Evolutionary conservation across 192 early-diverging fungal genomes (phyloP).

Genomic region (Jimgerdemannia lactiflua): DNA sequence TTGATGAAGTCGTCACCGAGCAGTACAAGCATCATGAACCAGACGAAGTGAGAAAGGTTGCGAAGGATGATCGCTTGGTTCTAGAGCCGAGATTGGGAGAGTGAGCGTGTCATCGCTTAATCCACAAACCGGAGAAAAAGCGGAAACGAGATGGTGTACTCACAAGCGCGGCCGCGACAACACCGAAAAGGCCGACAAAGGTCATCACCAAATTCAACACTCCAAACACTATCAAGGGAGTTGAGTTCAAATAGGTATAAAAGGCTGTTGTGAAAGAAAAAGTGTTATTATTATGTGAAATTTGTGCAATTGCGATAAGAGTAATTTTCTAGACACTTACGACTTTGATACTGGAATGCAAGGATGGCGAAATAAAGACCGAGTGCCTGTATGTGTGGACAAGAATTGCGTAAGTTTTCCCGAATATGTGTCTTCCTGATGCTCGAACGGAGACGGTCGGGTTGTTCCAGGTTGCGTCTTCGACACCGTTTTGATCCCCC

Average conservation of each 20-base stretch:
- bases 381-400: conserved; percentile 11
- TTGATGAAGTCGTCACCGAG: conserved; percentile 22
- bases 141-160: conserved; percentile 1
- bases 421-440: neutral
- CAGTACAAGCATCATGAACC: conserved; percentile 16
- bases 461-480: neutral
- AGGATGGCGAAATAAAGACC: conserved; percentile 18
- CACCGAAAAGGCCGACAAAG: conserved; percentile 8
- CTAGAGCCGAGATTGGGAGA: conserved; percentile 1
- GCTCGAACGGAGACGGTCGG: neutral
- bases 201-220: conserved; percentile 21
- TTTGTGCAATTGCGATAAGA: neutral
- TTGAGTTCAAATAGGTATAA: conserved; percentile 25
- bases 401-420: neutral
- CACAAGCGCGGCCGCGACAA: conserved; percentile 23
- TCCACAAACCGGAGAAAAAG: neutral
- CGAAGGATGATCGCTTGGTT: conserved; percentile 12
- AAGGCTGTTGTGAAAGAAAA: conserved; percentile 15
- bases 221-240: conserved; percentile 19
- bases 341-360: conserved; percentile 20
- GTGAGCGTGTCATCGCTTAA: too few relatives aligned
- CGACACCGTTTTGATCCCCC: neutral
- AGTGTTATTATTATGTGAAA: neutral
- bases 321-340: conserved; percentile 12
- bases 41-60: conserved; percentile 9